Base-by-base conservation (phyloP, 139 green algal species). In the Haematococcus lacustris region DNA sequence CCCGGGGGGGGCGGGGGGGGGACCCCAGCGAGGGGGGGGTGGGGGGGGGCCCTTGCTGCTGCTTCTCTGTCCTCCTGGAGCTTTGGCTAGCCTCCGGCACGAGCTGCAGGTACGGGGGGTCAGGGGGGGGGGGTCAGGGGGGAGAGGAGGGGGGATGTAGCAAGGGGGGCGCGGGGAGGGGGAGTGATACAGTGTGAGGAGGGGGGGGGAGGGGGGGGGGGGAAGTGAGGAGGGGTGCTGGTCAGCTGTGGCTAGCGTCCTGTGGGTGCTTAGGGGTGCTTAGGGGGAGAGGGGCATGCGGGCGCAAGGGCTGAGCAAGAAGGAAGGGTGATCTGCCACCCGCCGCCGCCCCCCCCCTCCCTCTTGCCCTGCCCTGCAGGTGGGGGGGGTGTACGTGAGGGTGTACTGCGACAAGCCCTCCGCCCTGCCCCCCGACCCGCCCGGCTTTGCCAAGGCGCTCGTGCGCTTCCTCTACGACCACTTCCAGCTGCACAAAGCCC, bases 381-480 rank as follows among this genome's bases (percentile, higher is more conserved):
- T 98, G 34, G 90, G 87, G 1, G 89, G 92, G 2, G 87, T 97
- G 23, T 98, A 92, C 74, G 84, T 98, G 51, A 85, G 93, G 0
- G 76, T 98, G 5, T 98, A 87, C 84, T 90, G 88, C 73, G 51
- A 83, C 59, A 84, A 89, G 43, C 90, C 92, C 0, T 43, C 60
- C 3, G 88, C 82, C 61, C 70, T 78, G 66, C 70, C 91, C 21
- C 38, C 77, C 1, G 87, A 97, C 40, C 67, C 84, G 6, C 57
- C 82, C 13, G 85, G 65, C 25, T 94, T 97, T 75, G 93, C 85
- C 79, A 91, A 93, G 71, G 86, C 75, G 5, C 60, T 84, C 4
- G 67, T 84, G 51, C 73, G 71, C 62, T 43, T 40, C 32, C 32
- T 5, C 62, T 33, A 26, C 32, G 13, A 47, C 62, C 62, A n/a